phyloP scores from a whole-genome alignment of 176 grass and related monocot species.

The Oryza glaberrima region DNA sequence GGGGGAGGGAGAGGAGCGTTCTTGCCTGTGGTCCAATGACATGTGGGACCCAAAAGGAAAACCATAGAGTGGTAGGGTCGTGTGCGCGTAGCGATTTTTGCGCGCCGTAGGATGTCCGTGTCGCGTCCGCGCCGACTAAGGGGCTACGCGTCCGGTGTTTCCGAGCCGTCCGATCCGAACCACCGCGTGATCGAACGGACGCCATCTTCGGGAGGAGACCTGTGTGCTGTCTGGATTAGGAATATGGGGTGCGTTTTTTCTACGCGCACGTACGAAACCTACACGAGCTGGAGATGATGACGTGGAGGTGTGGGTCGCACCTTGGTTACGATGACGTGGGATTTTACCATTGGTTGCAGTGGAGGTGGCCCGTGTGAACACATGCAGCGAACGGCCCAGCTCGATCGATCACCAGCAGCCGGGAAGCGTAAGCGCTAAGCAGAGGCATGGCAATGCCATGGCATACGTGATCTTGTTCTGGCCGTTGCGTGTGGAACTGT shows the following conservation, averaged over 20 bases:
- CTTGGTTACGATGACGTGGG: constrained; percentile 26
- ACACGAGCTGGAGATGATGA: background rate
- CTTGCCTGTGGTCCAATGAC: background rate
- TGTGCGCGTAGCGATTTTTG: background rate
- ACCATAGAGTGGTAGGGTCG: too few species aligned
- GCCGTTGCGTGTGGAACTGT: constrained; percentile 12
- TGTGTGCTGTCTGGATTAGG: background rate
- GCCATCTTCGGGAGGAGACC: background rate
- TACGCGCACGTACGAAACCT: background rate
- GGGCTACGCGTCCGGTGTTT: background rate
- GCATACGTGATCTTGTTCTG: background rate
- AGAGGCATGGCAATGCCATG: background rate
- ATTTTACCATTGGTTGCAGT: constrained; percentile 1
- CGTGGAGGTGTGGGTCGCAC: background rate
- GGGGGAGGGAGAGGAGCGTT: background rate
- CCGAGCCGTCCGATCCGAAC: constrained; percentile 4
- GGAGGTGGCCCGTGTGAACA: background rate
- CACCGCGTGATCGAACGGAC: background rate
- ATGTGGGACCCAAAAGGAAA: background rate
- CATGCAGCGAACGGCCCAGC: constrained; percentile 14
- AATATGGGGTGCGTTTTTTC: background rate
- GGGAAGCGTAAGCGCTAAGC: background rate
- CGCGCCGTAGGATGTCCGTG: constrained; percentile 39
- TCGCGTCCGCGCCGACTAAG: constrained; percentile 42
- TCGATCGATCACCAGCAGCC: constrained; percentile 22